Evolutionary conservation across 768 basidiomycete genomes (phyloP).

Genomic region (Pleurotus eryngii): DNA sequence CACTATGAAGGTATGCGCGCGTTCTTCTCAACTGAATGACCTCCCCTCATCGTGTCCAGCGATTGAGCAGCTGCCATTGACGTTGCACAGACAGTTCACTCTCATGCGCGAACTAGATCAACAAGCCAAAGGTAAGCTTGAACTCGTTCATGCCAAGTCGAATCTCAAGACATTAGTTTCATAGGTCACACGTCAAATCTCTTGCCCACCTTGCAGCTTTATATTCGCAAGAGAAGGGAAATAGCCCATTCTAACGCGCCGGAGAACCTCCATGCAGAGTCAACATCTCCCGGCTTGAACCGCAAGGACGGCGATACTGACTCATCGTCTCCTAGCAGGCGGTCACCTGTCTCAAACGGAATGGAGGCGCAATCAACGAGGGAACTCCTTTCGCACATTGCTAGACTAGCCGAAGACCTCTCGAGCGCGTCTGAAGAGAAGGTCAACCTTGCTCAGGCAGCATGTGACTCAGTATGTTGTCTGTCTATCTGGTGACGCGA

Average conservation of each 20-base stretch:
- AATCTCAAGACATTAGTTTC: neutral
- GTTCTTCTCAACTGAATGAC: neutral
- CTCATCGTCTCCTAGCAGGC: too few relatives aligned
- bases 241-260: neutral
- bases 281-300: neutral
- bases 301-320: slow-evolving; percentile 3
- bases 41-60: slow-evolving; percentile 35
- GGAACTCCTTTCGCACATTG: slow-evolving; percentile 54
- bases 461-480: slow-evolving; percentile 61
- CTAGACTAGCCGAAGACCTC: slow-evolving; percentile 56
- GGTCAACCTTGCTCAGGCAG: slow-evolving; percentile 67
- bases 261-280: too few relatives aligned
- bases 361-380: slow-evolving; percentile 37
- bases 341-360: slow-evolving; percentile 12
- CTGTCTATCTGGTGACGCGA: too few relatives aligned
- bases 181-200: slow-evolving; percentile 39
- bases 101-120: slow-evolving; percentile 73
- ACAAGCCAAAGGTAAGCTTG: slow-evolving; percentile 49
- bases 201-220: slow-evolving; percentile 42
- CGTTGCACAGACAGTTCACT: slow-evolving; percentile 65
- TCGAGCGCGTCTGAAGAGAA: slow-evolving; percentile 73
- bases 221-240: slow-evolving; percentile 32
- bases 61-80: slow-evolving; percentile 75
- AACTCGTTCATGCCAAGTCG: too few relatives aligned
- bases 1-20: slow-evolving; percentile 62